Percentiles rank a stretch among this genome's conserved stretches.
These are phyloP conservation scores for Ascosphaera acerosa DNA, from an alignment of 2,329 filamentous ascomycete genomes.

Conservation along the genomic window DNA sequence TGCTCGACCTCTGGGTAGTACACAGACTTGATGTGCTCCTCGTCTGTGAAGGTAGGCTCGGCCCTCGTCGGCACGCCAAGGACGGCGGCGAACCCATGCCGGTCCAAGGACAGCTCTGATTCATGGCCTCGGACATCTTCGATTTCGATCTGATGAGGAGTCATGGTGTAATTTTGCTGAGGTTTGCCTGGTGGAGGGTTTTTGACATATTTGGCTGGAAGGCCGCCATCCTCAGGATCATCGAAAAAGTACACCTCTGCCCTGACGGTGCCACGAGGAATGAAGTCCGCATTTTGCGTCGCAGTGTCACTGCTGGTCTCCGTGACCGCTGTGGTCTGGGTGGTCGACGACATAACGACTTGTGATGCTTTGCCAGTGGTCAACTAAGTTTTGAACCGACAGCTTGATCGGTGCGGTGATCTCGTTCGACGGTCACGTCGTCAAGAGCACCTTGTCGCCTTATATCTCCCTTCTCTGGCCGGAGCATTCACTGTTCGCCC, in stretches of 20 bases:
- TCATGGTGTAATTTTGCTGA: slow-evolving; percentile 36
- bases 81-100: slow-evolving; percentile 40
- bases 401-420: no score
- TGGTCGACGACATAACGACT: slow-evolving; percentile 9
- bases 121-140: slow-evolving; percentile 52
- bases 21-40: slow-evolving; percentile 37
- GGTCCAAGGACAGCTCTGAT: slow-evolving; percentile 42
- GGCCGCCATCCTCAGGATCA: slow-evolving; percentile 31
- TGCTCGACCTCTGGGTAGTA: slow-evolving; percentile 74
- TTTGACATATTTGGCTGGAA: slow-evolving; percentile 43
- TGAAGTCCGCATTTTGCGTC: slow-evolving; percentile 11
- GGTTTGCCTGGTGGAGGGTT: slow-evolving; percentile 32
- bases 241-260: slow-evolving; percentile 40
- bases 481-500: no score
- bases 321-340: slow-evolving; percentile 7
- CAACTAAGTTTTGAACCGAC: no score
- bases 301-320: slow-evolving; percentile 9
- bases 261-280: slow-evolving; percentile 35
- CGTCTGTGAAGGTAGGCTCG: slow-evolving; percentile 36
- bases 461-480: no score
- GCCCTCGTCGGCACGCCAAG: slow-evolving; percentile 30
- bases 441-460: no score
- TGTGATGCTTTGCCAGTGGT: no score
- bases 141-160: slow-evolving; percentile 29
- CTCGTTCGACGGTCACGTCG: no score